Percentiles rank a stretch among this genome's conserved stretches.
These are phyloP conservation scores for Ampelocalamus luodianensis DNA, from an alignment of 176 grass and related monocot genomes.

Conservation along the genomic window DNA sequence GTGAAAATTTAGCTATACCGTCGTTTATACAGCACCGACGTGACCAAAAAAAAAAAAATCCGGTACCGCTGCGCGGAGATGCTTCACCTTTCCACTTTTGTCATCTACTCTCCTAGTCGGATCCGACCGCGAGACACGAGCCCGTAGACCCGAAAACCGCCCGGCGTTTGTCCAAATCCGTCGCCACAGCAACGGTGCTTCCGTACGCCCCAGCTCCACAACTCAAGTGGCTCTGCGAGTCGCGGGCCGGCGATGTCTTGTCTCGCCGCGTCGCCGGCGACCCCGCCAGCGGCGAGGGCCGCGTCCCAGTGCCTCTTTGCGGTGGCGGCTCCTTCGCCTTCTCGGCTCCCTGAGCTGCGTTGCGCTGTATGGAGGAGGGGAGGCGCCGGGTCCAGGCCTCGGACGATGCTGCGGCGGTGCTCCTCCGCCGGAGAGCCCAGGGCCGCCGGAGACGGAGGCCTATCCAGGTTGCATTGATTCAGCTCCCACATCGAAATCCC, in stretches of 20 bases:
- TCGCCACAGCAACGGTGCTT: background rate
- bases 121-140: background rate
- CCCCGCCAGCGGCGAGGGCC: background rate
- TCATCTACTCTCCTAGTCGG: conserved; percentile 20
- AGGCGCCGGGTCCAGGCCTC: background rate
- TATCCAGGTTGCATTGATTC: conserved; percentile 42
- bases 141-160: conserved; percentile 16
- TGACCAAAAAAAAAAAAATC: conserved; percentile 17
- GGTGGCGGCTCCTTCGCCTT: background rate
- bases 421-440: conserved; percentile 56
- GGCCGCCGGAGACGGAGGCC: conserved; percentile 41
- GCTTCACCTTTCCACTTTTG: conserved; percentile 18
- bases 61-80: conserved; percentile 27
- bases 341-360: background rate
- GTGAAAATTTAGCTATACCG: too few relatives aligned
- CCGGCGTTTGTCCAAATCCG: conserved; percentile 41
- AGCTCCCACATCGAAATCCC: background rate
- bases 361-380: background rate
- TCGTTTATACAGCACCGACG: conserved; percentile 1
- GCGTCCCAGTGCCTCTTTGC: background rate
- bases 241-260: conserved; percentile 46
- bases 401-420: conserved; percentile 45
- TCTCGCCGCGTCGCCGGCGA: conserved; percentile 27
- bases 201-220: background rate
- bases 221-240: background rate